Conservation (phyloP, 129 eudicot genomes). For the Flaveria trinervia region DNA sequence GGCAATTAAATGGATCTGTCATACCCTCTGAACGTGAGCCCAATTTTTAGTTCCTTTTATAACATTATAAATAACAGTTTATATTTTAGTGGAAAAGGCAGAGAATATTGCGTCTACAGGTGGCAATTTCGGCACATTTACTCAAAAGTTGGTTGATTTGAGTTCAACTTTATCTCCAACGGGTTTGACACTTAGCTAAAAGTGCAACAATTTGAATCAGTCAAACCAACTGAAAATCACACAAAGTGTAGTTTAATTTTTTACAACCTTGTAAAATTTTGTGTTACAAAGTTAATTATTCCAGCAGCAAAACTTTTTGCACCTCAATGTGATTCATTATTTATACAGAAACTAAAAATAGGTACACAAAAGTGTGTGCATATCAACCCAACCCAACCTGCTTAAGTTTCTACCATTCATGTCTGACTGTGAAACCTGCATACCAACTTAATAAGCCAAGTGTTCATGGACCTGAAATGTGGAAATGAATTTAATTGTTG, state of each 20-base stretch:
- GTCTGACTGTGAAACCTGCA: background rate
- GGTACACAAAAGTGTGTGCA: background rate
- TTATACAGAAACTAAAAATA: background rate
- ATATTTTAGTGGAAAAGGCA: conserved; percentile 2
- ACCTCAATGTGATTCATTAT: background rate
- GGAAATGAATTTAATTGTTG: background rate
- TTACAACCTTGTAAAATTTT: background rate
- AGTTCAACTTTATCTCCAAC: background rate
- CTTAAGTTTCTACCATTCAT: background rate
- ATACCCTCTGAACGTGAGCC: conserved; percentile 94
- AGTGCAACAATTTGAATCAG: background rate
- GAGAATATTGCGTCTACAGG: background rate
- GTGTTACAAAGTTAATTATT: background rate
- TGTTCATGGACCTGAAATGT: background rate
- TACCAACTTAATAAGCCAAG: background rate
- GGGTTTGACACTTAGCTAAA: background rate
- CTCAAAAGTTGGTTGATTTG: background rate
- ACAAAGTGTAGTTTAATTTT: conserved; percentile 5
- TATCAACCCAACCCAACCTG: background rate
- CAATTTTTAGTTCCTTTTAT: conserved; percentile 7
- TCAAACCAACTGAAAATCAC: background rate
- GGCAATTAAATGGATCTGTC: conserved; percentile 90
- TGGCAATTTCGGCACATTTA: conserved; percentile 6
- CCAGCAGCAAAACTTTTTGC: background rate
- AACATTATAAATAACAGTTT: background rate